phyloP scores from a whole-genome alignment of 202 grass and related monocot genomes.

The Carex arenaria region DNA sequence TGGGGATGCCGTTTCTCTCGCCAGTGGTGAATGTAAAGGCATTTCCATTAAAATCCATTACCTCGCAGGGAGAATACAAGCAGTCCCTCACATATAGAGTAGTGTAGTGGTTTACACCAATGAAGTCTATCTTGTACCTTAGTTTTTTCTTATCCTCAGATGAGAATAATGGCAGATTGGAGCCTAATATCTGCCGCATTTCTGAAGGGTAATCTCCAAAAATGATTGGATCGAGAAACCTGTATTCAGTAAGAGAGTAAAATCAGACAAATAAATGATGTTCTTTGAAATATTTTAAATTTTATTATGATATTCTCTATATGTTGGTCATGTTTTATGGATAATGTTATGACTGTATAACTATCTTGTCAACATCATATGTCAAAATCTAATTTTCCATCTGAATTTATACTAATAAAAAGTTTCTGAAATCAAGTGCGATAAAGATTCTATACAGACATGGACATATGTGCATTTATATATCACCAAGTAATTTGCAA shows the following conservation, averaged over 20 bases:
- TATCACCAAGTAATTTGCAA: not conserved
- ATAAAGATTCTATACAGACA: not conserved
- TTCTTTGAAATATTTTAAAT: not conserved
- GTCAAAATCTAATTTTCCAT: not conserved
- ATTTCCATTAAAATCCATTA: not conserved
- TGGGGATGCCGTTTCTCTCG: constrained; percentile 40
- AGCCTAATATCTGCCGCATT: constrained; percentile 49
- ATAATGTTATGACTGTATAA: not conserved
- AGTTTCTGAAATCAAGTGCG: not conserved
- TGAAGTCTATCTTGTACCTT: constrained; percentile 49
- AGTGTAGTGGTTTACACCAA: constrained; percentile 64
- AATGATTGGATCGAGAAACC: constrained; percentile 61
- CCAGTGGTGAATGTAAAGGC: constrained; percentile 24
- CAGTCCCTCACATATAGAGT: constrained; percentile 54
- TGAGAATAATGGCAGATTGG: constrained; percentile 47
- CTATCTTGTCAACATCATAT: not conserved
- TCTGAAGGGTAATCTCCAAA: constrained; percentile 60
- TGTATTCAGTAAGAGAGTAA: constrained; percentile 7
- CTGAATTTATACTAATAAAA: not conserved
- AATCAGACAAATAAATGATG: not conserved
- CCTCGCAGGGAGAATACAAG: constrained; percentile 36
- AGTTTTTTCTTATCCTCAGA: constrained; percentile 45
- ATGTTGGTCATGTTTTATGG: not conserved
- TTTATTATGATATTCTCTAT: not conserved
- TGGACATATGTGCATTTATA: not conserved